Percentiles rank a stretch among this genome's conserved stretches.
Conservation (phyloP, 2,329 filamentous ascomycete genomes). For the Spiromastix sp. region DNA sequence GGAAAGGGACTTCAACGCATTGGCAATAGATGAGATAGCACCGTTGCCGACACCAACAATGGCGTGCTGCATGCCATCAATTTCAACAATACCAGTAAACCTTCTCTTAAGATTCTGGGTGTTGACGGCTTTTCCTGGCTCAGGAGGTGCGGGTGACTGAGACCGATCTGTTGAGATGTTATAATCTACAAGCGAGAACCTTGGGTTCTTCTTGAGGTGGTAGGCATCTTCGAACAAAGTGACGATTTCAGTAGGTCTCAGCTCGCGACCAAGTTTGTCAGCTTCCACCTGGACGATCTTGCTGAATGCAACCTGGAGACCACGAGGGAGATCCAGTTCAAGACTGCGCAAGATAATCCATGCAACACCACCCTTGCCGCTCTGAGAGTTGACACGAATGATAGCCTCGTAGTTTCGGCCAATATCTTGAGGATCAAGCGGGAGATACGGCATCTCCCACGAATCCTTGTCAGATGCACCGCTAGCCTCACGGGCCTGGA, state of each 20-base stretch:
- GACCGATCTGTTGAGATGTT: slow-evolving; percentile 78
- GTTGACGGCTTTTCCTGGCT: slow-evolving; percentile 60
- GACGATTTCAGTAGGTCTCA: slow-evolving; percentile 74
- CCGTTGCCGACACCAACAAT: slow-evolving; percentile 78
- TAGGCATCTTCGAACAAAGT: slow-evolving; percentile 83
- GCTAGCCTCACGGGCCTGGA: slow-evolving; percentile 54
- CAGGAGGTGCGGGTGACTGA: slow-evolving; percentile 57
- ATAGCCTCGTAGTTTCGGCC: slow-evolving; percentile 96
- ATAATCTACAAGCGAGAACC: slow-evolving; percentile 85
- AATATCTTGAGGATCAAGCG: slow-evolving; percentile 85
- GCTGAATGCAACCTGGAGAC: slow-evolving; percentile 84
- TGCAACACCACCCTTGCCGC: slow-evolving; percentile 85
- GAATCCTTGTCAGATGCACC: slow-evolving; percentile 51
- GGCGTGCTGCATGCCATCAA: slow-evolving; percentile 69
- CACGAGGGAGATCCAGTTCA: slow-evolving; percentile 83
- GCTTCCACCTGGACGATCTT: slow-evolving; percentile 74
- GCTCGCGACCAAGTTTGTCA: slow-evolving; percentile 71
- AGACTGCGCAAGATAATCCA: slow-evolving; percentile 89
- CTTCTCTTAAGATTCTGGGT: slow-evolving; percentile 68
- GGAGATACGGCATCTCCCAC: slow-evolving; percentile 87
- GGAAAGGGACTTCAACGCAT: slow-evolving; percentile 66
- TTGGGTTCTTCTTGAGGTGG: slow-evolving; percentile 70
- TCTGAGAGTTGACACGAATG: slow-evolving; percentile 95
- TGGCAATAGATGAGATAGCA: slow-evolving; percentile 77
- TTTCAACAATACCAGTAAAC: slow-evolving; percentile 74